Base-by-base conservation (phyloP, 176 grass and related monocot species). In the Eragrostis nindensis region DNA sequence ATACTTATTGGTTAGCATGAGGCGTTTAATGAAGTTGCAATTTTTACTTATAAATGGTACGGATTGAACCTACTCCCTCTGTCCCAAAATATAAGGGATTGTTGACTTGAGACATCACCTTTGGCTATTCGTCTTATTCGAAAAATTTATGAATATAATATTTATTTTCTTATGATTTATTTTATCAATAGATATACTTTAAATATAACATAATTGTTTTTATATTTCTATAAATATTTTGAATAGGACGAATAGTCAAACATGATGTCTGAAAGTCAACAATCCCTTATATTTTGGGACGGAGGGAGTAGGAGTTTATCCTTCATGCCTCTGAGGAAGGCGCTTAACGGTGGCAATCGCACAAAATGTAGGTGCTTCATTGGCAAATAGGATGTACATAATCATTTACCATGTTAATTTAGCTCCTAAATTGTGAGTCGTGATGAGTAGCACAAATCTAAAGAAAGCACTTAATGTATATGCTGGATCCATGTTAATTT, bases 401-500 rank as follows among this genome's bases (percentile, higher is more conserved):
- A 36, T 32, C 5, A 54, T 16, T 44, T 80, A 38, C 13, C 36
- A 46, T 79, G 24, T 64, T 40, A 22, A 30, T 79, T 9, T 86
- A 74, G 26, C 14, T 57, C 66, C 25, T 32, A 13, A 14, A 19
- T 36, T 62, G 44, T 22, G 17, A 50, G 46, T 61, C 27, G 2
- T 54, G 18, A 22, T 13, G 15, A 59, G 27, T 74, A 21, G 19
- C 25, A 36, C 1, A 45, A 66, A 19, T 38, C 30, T 42, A 30
- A 68, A 86, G 26, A 68, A 75, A 38, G 68, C 47, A 19, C 40
- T 12, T 57, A 64, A 24, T 30, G 2, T 16, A 61, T 80, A 49
- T 10, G 21, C 62, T 62, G 3, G 3, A 41, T 68, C 30, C 53
- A 44, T 82, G 52, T 11, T 70, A 36, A 76, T 64, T 54, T 62